Conservation (phyloP, 352 stramenopile genomes). For the Peronosclerospora sorghi region DNA sequence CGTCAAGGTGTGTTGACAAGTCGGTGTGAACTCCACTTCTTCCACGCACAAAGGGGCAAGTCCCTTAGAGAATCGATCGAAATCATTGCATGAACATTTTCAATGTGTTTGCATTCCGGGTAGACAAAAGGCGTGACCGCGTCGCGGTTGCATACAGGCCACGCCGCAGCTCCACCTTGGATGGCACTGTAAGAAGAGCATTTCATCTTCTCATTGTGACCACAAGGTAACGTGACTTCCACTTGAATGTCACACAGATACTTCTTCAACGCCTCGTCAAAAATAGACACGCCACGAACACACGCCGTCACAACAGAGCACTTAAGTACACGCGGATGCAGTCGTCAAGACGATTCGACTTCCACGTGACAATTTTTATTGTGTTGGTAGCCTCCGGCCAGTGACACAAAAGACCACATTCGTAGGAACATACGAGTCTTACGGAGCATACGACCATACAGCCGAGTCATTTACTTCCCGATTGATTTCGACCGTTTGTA, state of each 20-base stretch:
- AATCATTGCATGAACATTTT: conserved; percentile 59
- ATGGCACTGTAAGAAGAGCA: conserved; percentile 43
- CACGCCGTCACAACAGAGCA: conserved; percentile 40
- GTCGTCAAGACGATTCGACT: conserved; percentile 54
- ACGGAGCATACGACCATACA: conserved; percentile 54
- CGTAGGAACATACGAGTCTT: conserved; percentile 49
- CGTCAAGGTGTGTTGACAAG: conserved; percentile 48
- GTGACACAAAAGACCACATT: conserved; percentile 60
- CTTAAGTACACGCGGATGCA: conserved; percentile 35
- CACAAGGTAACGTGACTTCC: conserved; percentile 50
- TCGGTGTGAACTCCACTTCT: conserved; percentile 47
- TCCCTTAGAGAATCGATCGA: conserved; percentile 33
- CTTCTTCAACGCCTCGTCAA: conserved; percentile 22
- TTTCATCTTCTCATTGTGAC: conserved; percentile 39
- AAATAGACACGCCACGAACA: conserved; percentile 16
- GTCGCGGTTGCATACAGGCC: conserved; percentile 46
- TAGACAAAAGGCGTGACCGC: conserved; percentile 59
- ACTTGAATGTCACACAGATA: conserved; percentile 52
- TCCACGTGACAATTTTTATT: conserved; percentile 42
- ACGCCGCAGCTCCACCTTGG: conserved; percentile 14
- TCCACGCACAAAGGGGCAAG: conserved; percentile 36
- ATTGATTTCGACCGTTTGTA: too few species aligned
- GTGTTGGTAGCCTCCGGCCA: conserved; percentile 46
- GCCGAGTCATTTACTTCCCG: too few species aligned
- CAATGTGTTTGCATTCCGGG: conserved; percentile 52